Conservation (phyloP, 2,329 filamentous ascomycete species). For the Apiospora pterosperma region DNA sequence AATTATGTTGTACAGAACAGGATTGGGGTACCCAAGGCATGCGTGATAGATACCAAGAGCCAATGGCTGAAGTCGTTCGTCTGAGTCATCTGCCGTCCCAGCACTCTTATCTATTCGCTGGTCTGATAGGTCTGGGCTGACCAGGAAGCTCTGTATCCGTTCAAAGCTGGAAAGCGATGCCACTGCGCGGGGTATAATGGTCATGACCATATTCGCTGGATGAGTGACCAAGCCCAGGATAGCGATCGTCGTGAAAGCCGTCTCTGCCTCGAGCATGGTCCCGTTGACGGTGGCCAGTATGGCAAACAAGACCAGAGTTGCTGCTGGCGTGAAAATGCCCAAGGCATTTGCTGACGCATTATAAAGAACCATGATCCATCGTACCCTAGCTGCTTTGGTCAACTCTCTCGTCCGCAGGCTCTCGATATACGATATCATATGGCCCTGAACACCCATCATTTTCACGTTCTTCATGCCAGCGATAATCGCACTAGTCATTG, state of each 20-base stretch:
- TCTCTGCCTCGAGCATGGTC: slow-evolving; percentile 26
- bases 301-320: slow-evolving; percentile 34
- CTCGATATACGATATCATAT: slow-evolving; percentile 11
- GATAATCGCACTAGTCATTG: slow-evolving; percentile 28
- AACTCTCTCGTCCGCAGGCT: too few relatives aligned
- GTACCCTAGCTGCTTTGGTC: too few relatives aligned
- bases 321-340: slow-evolving; percentile 37
- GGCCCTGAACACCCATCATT: slow-evolving; percentile 32
- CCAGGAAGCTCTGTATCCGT: slow-evolving; percentile 33
- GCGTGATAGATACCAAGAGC: too few relatives aligned
- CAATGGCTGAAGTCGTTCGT: too few relatives aligned
- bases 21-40: too few relatives aligned
- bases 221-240: slow-evolving; percentile 37
- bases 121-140: too few relatives aligned
- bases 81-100: too few relatives aligned
- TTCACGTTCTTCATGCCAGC: slow-evolving; percentile 32
- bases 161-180: slow-evolving; percentile 31
- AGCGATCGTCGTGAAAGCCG: slow-evolving; percentile 37
- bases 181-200: slow-evolving; percentile 31
- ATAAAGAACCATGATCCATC: slow-evolving; percentile 38
- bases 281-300: slow-evolving; percentile 19
- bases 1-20: too few relatives aligned
- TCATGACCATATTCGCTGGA: slow-evolving; percentile 43
- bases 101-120: too few relatives aligned
- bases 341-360: slow-evolving; percentile 40